These are phyloP conservation scores for Chamaecrista fasciculata DNA, from an alignment of 306 rosid genomes.

Conservation along the genomic window DNA sequence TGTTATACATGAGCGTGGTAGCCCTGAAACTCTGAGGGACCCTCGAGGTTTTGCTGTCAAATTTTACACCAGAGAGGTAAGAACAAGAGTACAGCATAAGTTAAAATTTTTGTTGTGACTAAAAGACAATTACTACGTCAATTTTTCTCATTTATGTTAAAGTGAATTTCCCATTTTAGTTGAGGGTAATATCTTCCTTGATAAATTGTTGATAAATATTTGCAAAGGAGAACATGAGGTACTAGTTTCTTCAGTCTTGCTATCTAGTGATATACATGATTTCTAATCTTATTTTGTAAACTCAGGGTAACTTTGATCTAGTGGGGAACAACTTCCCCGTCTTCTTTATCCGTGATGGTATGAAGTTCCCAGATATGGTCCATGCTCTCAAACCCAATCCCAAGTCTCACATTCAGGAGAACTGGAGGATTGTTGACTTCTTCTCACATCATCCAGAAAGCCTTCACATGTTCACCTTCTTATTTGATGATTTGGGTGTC, in stretches of 20 bases:
- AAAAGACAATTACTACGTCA: not conserved
- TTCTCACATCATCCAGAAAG: conserved; percentile 88
- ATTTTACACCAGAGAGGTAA: conserved; percentile 86
- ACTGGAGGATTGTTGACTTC: conserved; percentile 82
- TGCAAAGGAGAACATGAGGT: not conserved
- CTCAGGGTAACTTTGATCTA: conserved; percentile 81
- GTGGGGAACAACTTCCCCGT: conserved; percentile 89
- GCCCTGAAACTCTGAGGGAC: conserved; percentile 87
- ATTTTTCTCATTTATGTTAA: not conserved
- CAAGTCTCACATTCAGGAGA: conserved; percentile 85
- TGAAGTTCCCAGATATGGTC: conserved; percentile 86
- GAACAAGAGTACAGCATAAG: not conserved
- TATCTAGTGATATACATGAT: conserved; percentile 38
- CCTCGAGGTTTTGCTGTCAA: conserved; percentile 88
- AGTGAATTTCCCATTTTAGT: not conserved
- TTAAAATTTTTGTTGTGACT: not conserved
- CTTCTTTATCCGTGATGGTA: conserved; percentile 75
- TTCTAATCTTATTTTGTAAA: conserved; percentile 43
- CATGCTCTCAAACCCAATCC: conserved; percentile 89
- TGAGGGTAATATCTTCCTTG: not conserved
- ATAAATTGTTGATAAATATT: conserved; percentile 7
- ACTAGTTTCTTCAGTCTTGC: not conserved
- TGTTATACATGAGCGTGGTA: conserved; percentile 89
- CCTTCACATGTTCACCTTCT: conserved; percentile 68
- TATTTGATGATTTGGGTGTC: conserved; percentile 80